phyloP scores from a whole-genome alignment of 2,329 filamentous ascomycete genomes.

The Helminthosporium solani region DNA sequence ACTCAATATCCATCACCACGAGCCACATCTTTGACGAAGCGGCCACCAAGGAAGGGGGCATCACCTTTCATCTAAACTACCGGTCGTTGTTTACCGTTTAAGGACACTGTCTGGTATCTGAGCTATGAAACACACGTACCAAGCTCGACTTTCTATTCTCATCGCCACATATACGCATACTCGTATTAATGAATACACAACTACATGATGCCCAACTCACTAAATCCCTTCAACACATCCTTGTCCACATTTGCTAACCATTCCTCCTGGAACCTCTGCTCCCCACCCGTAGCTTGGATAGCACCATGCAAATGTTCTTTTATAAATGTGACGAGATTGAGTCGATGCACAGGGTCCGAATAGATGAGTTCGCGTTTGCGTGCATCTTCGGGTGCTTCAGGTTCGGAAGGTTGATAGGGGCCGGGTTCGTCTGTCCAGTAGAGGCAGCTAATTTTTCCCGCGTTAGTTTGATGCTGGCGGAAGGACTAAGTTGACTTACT shows the following conservation, averaged over 20 bases:
- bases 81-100: too few relatives aligned
- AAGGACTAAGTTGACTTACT: constrained; percentile 26
- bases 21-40: too few relatives aligned
- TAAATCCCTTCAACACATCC: constrained; percentile 68
- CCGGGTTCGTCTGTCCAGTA: constrained; percentile 42
- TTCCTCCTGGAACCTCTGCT: constrained; percentile 64
- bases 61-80: too few relatives aligned
- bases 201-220: constrained; percentile 40
- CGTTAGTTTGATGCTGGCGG: constrained; percentile 1
- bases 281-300: constrained; percentile 63
- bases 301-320: constrained; percentile 60
- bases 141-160: too few relatives aligned
- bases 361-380: constrained; percentile 53
- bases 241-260: constrained; percentile 75
- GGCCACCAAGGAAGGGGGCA: too few relatives aligned
- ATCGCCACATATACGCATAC: too few relatives aligned
- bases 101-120: too few relatives aligned
- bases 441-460: constrained; percentile 38
- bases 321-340: constrained; percentile 66
- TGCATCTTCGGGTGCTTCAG: constrained; percentile 49
- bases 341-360: constrained; percentile 66
- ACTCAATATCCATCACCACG: too few relatives aligned
- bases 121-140: too few relatives aligned
- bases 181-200: too few relatives aligned
- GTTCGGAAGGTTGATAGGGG: constrained; percentile 24